Percentiles rank a stretch among this genome's conserved stretches.
Evolutionary conservation across 495 filamentous ascomycete genomes (phyloP).

Genomic region (Hypoxylon intermedium): DNA sequence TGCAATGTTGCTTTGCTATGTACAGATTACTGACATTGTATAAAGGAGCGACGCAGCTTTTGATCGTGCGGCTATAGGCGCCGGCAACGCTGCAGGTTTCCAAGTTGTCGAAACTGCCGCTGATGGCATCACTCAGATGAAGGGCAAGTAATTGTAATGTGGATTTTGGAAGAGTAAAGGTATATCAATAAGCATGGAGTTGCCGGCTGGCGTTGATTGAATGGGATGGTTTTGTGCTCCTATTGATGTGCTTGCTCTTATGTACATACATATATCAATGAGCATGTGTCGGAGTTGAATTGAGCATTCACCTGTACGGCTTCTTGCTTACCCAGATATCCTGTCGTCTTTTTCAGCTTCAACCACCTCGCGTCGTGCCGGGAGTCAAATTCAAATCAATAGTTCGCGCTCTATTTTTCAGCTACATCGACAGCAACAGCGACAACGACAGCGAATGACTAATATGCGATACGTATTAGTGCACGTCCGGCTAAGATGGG

Average conservation of each 20-base stretch:
- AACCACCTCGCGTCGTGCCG: too few species aligned
- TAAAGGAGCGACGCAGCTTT: constrained; percentile 82
- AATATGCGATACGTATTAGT: neutral
- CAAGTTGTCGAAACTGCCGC: constrained; percentile 70
- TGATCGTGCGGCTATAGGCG: constrained; percentile 74
- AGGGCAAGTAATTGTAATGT: constrained; percentile 14
- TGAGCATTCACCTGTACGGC: too few species aligned
- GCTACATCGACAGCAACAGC: too few species aligned
- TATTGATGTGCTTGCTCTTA: too few species aligned
- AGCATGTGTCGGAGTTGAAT: too few species aligned
- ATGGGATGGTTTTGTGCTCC: neutral
- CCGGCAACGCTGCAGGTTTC: constrained; percentile 68
- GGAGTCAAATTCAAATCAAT: too few species aligned
- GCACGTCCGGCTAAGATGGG: neutral
- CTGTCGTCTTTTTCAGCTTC: too few species aligned
- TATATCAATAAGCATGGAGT: constrained; percentile 18
- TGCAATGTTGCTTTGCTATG: neutral
- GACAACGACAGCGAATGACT: too few species aligned
- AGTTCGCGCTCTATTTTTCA: too few species aligned
- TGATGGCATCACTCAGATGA: constrained; percentile 51
- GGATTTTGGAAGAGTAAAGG: neutral
- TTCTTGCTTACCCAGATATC: too few species aligned
- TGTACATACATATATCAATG: too few species aligned
- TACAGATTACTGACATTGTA: constrained; percentile 12
- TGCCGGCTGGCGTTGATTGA: neutral